Conservation (phyloP, 1,284 basidiomycete species). For the Vanrija humicola region DNA sequence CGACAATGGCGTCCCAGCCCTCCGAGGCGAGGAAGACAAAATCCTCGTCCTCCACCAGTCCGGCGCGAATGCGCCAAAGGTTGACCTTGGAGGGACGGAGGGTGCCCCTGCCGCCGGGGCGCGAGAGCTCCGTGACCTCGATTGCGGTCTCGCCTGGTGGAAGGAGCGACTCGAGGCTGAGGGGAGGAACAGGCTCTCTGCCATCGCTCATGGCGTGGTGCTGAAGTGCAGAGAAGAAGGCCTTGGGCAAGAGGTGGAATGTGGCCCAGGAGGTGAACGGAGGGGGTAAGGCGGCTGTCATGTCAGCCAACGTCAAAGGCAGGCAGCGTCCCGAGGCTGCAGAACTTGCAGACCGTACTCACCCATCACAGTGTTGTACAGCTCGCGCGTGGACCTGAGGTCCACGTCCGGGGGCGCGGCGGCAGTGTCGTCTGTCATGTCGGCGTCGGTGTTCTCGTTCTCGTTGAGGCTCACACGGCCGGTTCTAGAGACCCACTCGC, state of each 20-base stretch:
- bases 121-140: slow-evolving; percentile 24
- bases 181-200: slow-evolving; percentile 8
- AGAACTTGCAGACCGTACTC: not conserved
- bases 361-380: slow-evolving; percentile 13
- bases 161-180: slow-evolving; percentile 26
- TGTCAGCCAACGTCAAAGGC: not conserved
- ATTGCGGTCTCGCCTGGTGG: slow-evolving; percentile 6
- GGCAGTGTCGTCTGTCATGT: not conserved
- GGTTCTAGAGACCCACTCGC: slow-evolving; percentile 37
- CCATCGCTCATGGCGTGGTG: slow-evolving; percentile 22
- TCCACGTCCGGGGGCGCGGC: not conserved
- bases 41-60: slow-evolving; percentile 64
- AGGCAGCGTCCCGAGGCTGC: too few species aligned
- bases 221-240: slow-evolving; percentile 28
- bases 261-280: slow-evolving; percentile 27
- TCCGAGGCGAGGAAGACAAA: slow-evolving; percentile 70
- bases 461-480: slow-evolving; percentile 34
- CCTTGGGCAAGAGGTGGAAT: slow-evolving; percentile 41
- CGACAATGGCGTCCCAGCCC: slow-evolving; percentile 65
- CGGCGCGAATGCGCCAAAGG: slow-evolving; percentile 40
- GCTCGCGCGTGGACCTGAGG: not conserved
- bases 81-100: not conserved
- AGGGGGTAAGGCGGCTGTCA: slow-evolving; percentile 27
- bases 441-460: not conserved
- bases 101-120: slow-evolving; percentile 9